Evolutionary conservation across 2,329 filamentous ascomycete genomes (phyloP), one percentile per base, ranked within the genome.

Genomic region (Fusarium paranaense): DNA sequence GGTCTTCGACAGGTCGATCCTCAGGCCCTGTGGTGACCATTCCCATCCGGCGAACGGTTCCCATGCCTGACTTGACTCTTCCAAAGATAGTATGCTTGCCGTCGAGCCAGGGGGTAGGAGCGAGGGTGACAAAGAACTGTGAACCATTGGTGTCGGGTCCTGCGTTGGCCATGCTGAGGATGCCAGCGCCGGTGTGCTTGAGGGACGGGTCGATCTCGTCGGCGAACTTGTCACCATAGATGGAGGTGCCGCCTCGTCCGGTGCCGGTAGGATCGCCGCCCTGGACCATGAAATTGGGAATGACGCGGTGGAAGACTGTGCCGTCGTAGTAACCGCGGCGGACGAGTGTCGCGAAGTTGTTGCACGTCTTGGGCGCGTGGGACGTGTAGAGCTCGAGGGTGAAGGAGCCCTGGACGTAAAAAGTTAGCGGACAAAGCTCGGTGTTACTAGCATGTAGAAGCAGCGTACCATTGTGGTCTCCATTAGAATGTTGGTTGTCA

Each of bases 31-130:
- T 98, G 85, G 93, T 94, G 59, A 98, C 95, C 67, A 97, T 82
- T 0, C 95, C 97, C 90, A 99, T 94, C 75, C 95, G 89, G 86
- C 94, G 92, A 32, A 98, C 91, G n/a, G 96, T 88, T 66, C 89
- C 87, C 89, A 98, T 90, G 0, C 97, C 97, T 64, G 85, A 90
- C 85, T 93, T 95, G 42, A 99, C 95, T 63, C 96, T 87, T 1
- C 97, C 97, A 81, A 99, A 99, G 76, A 99, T 97, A 13, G 95
- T 97, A 82, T 99, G 96, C 83, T 98, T 98, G 25, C 95, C 95
- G 83, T 99, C 97, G 69, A 99, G 85, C 96, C 96, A 98, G 1
- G 97, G 97, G 18, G 97, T 96, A 6, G 96, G 96, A 9, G 95
- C 96, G 37, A 98, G 87, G 0, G 97, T 98, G 76, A 99, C 91